Evolutionary conservation across 1,284 basidiomycete species (phyloP), one percentile per base, ranked within the genome.

Genomic region (Naganishia cerealis): DNA sequence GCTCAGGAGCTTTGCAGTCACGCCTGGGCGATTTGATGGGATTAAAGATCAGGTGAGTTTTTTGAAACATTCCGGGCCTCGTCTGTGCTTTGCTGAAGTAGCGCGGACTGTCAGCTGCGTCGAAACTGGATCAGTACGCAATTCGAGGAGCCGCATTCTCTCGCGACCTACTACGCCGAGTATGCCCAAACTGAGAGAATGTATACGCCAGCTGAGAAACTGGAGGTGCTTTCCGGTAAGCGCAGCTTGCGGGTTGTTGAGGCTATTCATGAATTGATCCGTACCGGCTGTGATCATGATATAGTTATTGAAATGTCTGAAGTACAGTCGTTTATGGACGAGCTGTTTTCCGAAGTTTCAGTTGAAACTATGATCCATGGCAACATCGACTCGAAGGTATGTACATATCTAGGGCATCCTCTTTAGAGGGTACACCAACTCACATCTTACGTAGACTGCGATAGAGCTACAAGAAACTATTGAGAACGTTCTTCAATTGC

Each of bases 121-220:
- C 85, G 87, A 70, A 86, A 87, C 69, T 92, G 89, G 86, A 85
- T 88, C 73, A 99, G 97, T 81, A 93, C 93, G 80, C 88, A 87
- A 79, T 85, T 97, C 70, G 87, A 87, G 29, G 90, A 94, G 78
- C 90, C 92, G 0, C 93, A 91, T 79, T 83, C 85, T n/a, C 84
- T 97, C 29, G 90, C 91, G 4, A 87, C 89, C 73, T 92, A 91
- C 79, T 94, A 88, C 78, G 83, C 84, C 36, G 85, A 86, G n/a
- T 89, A 94, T 78, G 79, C 90, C n/a, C 81, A 91, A 50, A 83
- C 88, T 0, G 86, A 91, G 70, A 82, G 82, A 43, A 85, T 87
- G 70, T 98, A 91, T 90, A 90, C 89, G 0, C 79, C 90, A 29
- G 83, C 88, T 56, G 92, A 97, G 76, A 89, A 88, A 75, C 81